phyloP scores from a whole-genome alignment of 768 basidiomycete genomes.

The Lactarius sanguifluus region DNA sequence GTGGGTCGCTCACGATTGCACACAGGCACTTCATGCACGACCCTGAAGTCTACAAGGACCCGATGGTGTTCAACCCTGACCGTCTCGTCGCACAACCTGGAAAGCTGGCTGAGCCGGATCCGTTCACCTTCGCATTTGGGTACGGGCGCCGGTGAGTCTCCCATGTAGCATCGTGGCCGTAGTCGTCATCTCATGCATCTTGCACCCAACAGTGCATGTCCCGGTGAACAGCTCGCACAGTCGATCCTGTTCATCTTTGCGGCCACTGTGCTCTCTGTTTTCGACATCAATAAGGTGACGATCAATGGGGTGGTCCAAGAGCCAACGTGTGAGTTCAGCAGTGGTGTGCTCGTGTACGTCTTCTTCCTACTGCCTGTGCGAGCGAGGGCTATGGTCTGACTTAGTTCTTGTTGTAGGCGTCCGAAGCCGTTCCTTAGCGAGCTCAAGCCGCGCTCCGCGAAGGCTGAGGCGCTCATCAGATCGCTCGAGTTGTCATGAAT shows the following conservation, averaged over 20 bases:
- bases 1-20: neutral
- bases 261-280: slow-evolving; percentile 28
- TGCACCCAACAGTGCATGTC: slow-evolving; percentile 21
- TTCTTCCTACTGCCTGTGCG: neutral
- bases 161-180: neutral
- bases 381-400: neutral
- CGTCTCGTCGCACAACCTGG: slow-evolving; percentile 32
- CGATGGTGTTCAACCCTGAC: slow-evolving; percentile 35
- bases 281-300: slow-evolving; percentile 27
- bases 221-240: slow-evolving; percentile 29
- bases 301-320: slow-evolving; percentile 28
- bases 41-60: slow-evolving; percentile 33
- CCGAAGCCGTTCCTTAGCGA: slow-evolving; percentile 31
- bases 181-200: neutral
- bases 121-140: slow-evolving; percentile 31
- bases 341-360: slow-evolving; percentile 26
- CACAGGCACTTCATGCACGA: slow-evolving; percentile 36
- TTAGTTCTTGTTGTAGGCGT: slow-evolving; percentile 16
- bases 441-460: slow-evolving; percentile 30
- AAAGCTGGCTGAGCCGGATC: slow-evolving; percentile 29
- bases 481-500: slow-evolving; percentile 12
- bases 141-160: slow-evolving; percentile 33
- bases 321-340: slow-evolving; percentile 22
- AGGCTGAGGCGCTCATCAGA: slow-evolving; percentile 26
- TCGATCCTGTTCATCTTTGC: slow-evolving; percentile 28